A percentile compares a stretch with the other conserved stretches of the same genome.
Conservation (phyloP, 2,329 filamentous ascomycete genomes). For the Microdochium paspali region DNA sequence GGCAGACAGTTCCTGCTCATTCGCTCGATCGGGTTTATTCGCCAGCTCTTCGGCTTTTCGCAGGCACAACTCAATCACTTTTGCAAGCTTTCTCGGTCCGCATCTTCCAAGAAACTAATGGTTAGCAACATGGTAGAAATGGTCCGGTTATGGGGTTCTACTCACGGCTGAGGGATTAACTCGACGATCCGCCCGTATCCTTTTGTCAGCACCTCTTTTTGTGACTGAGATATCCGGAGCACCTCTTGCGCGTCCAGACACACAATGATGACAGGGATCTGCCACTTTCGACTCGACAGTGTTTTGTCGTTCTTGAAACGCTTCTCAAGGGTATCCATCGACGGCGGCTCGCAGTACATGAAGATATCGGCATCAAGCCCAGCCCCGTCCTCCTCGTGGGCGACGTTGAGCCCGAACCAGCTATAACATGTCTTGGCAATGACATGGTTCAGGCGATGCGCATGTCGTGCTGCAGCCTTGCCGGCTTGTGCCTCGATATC, state of each 20-base stretch:
- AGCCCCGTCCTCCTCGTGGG: conserved; percentile 5
- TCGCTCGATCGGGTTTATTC: background rate
- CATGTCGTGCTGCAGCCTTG: conserved; percentile 5
- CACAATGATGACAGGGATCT: conserved; percentile 16
- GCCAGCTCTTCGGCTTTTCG: conserved; percentile 1
- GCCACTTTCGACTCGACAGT: background rate
- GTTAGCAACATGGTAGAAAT: background rate
- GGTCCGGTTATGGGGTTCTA: background rate
- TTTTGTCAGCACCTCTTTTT: conserved; percentile 9
- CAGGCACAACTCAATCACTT: conserved; percentile 15
- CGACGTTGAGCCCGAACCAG: conserved; percentile 24
- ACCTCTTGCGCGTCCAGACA: conserved; percentile 19
- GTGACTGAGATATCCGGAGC: conserved; percentile 11
- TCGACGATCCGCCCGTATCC: conserved; percentile 16
- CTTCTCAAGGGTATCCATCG: conserved; percentile 5
- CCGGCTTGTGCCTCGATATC: conserved; percentile 1
- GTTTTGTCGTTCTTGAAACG: conserved; percentile 7
- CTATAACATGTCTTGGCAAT: conserved; percentile 17
- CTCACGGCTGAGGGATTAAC: conserved; percentile 21
- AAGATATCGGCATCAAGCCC: conserved; percentile 11
- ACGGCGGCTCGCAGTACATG: conserved; percentile 17
- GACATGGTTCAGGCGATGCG: conserved; percentile 15
- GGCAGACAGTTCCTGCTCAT: background rate
- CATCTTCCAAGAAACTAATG: conserved; percentile 6
- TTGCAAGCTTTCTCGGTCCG: conserved; percentile 19